Evolutionary conservation across 1,139 yeast species (phyloP).

Genomic region (Blastobotrys raffinosifermentans): DNA sequence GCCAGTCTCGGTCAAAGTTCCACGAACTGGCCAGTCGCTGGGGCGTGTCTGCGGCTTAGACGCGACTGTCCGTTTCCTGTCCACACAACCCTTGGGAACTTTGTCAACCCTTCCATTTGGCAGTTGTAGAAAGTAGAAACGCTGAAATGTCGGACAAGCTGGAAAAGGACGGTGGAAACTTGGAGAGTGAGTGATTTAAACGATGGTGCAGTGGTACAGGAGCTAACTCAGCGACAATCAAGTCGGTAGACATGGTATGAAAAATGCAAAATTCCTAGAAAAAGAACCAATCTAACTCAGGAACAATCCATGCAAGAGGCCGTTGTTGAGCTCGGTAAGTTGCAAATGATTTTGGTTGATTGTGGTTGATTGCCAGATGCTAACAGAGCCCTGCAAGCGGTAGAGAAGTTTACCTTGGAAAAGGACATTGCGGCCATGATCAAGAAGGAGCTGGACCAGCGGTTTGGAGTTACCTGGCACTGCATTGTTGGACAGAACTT

Average conservation of each 20-base stretch:
- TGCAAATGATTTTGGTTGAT: neutral
- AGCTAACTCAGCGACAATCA: slow-evolving; percentile 27
- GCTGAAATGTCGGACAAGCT: neutral
- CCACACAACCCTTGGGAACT: too few relatives aligned
- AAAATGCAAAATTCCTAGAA: neutral
- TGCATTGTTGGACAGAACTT: slow-evolving; percentile 90
- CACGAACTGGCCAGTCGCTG: too few relatives aligned
- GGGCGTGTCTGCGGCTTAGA: too few relatives aligned
- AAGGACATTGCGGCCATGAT: slow-evolving; percentile 73
- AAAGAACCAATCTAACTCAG: slow-evolving; percentile 10
- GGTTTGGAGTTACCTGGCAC: slow-evolving; percentile 87
- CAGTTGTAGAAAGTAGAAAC: too few relatives aligned
- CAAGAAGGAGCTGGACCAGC: slow-evolving; percentile 66
- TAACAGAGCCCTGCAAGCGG: slow-evolving; percentile 49
- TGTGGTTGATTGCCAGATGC: neutral
- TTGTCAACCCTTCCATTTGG: too few relatives aligned
- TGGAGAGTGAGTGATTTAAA: too few relatives aligned
- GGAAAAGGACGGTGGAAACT: too few relatives aligned
- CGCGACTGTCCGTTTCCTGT: too few relatives aligned
- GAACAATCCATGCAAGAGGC: slow-evolving; percentile 21
- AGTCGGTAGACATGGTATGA: slow-evolving; percentile 42
- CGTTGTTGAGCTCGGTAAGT: slow-evolving; percentile 15
- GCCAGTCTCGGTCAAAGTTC: too few relatives aligned
- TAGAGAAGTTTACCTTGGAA: slow-evolving; percentile 50
- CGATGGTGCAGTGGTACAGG: too few relatives aligned